Evolutionary conservation across 345 rosid genomes (phyloP).

Genomic region (Xanthoceras sorbifolium): DNA sequence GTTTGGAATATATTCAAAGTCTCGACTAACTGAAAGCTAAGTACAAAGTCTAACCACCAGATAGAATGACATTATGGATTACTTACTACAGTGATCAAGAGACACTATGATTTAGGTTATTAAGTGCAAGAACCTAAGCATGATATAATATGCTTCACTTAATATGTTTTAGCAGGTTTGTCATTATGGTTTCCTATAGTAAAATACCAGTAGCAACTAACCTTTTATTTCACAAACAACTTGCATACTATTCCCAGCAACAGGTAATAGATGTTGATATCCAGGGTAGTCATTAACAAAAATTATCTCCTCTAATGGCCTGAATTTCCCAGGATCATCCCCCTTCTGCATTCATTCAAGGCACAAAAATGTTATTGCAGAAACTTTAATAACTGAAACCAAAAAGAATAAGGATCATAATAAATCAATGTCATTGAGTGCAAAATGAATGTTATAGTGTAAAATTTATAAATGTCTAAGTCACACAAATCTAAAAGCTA

Average conservation of each 20-base stretch:
- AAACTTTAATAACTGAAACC: background rate
- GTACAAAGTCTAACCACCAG: background rate
- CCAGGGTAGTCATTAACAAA: conserved; percentile 67
- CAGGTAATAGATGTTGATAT: conserved; percentile 56
- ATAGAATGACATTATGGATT: too few species aligned
- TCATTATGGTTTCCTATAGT: conserved; percentile 6
- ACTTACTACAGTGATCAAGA: background rate
- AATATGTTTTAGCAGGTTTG: background rate
- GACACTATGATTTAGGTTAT: background rate
- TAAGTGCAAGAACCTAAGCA: background rate
- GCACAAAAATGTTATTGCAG: background rate
- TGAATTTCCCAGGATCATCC: conserved; percentile 81
- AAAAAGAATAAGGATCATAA: background rate
- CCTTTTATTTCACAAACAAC: conserved; percentile 89
- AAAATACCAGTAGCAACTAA: conserved; percentile 22
- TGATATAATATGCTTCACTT: background rate
- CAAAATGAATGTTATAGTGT: background rate
- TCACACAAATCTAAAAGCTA: background rate
- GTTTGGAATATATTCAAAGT: conserved; percentile 4
- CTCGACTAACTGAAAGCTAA: background rate
- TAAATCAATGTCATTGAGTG: background rate
- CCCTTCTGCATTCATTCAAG: conserved; percentile 56
- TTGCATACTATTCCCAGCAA: conserved; percentile 75
- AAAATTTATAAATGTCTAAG: background rate
- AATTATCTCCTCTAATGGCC: conserved; percentile 82